A percentile compares a stretch with the other conserved stretches of the same genome.
These are phyloP conservation scores for Penicillium sp. DNA, from an alignment of 2,329 filamentous ascomycete genomes.

Conservation along the genomic window DNA sequence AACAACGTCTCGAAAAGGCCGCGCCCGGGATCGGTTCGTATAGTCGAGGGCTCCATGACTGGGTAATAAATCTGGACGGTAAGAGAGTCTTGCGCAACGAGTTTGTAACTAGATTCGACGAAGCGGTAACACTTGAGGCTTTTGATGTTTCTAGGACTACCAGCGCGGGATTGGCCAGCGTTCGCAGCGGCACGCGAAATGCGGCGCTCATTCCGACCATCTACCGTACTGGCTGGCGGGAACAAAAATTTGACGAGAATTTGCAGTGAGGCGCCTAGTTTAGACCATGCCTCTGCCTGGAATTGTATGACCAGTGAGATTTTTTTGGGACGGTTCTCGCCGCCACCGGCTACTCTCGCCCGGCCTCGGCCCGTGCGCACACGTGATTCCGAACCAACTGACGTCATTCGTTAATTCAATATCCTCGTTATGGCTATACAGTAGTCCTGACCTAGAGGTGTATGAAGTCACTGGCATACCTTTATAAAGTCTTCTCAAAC, in stretches of 20 bases:
- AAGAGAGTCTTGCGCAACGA: not conserved
- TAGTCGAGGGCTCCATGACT: not conserved
- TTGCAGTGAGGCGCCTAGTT: not conserved
- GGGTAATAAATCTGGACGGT: not conserved
- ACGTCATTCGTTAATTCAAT: not conserved
- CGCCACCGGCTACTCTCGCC: conserved; percentile 24
- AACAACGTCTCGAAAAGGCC: conserved; percentile 9
- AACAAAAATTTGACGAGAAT: not conserved
- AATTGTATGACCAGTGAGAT: conserved; percentile 15
- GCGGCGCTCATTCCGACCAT: conserved; percentile 35
- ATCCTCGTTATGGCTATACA: not conserved
- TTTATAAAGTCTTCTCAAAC: too few relatives aligned
- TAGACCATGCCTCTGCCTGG: conserved; percentile 14
- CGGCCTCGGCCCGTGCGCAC: conserved; percentile 15
- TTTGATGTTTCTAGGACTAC: conserved; percentile 26
- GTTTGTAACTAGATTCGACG: conserved; percentile 5
- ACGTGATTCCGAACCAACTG: conserved; percentile 24
- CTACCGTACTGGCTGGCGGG: conserved; percentile 1
- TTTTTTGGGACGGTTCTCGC: conserved; percentile 24
- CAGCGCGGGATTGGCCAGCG: conserved; percentile 30
- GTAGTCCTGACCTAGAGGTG: too few relatives aligned
- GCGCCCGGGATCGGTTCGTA: not conserved
- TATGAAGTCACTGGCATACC: too few relatives aligned
- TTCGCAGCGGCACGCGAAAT: conserved; percentile 35
- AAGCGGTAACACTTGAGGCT: conserved; percentile 12